Conservation (phyloP, 2,329 filamentous ascomycete species). For the Botrytis paeoniae region DNA sequence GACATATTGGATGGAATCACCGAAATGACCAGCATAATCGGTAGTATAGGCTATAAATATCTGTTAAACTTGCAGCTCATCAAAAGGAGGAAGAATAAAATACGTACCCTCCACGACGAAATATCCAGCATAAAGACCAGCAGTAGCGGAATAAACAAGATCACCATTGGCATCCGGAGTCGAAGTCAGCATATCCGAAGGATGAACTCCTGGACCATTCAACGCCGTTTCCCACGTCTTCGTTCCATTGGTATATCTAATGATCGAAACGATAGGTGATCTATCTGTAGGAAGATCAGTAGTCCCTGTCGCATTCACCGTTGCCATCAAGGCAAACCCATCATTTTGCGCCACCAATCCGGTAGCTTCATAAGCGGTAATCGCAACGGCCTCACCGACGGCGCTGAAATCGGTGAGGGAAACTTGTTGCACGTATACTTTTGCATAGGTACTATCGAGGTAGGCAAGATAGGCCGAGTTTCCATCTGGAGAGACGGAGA, state of each 20-base stretch:
- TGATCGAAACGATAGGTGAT: constrained; percentile 55
- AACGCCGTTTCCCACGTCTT: constrained; percentile 58
- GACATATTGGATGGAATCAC: constrained; percentile 53
- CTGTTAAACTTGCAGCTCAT: not conserved
- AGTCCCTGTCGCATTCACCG: constrained; percentile 50
- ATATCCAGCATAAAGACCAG: constrained; percentile 58
- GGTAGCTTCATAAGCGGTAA: constrained; percentile 56
- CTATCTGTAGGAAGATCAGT: constrained; percentile 47
- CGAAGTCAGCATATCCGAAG: constrained; percentile 42
- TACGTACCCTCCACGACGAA: constrained; percentile 53
- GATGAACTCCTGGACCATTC: constrained; percentile 54
- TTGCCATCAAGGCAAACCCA: constrained; percentile 59
- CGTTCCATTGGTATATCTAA: constrained; percentile 53
- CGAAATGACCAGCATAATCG: constrained; percentile 53
- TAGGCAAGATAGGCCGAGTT: constrained; percentile 59
- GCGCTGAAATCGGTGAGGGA: constrained; percentile 53
- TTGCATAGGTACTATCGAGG: constrained; percentile 53
- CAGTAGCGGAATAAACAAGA: constrained; percentile 55
- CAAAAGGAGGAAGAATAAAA: not conserved
- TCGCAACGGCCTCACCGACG: constrained; percentile 50
- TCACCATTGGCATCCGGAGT: constrained; percentile 61
- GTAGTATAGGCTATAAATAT: constrained; percentile 48
- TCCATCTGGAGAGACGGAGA: constrained; percentile 59
- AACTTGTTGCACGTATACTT: constrained; percentile 56
- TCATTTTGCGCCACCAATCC: constrained; percentile 61